Evolutionary conservation across 306 rosid genomes (phyloP).

Genomic region (Fragaria vesca): DNA sequence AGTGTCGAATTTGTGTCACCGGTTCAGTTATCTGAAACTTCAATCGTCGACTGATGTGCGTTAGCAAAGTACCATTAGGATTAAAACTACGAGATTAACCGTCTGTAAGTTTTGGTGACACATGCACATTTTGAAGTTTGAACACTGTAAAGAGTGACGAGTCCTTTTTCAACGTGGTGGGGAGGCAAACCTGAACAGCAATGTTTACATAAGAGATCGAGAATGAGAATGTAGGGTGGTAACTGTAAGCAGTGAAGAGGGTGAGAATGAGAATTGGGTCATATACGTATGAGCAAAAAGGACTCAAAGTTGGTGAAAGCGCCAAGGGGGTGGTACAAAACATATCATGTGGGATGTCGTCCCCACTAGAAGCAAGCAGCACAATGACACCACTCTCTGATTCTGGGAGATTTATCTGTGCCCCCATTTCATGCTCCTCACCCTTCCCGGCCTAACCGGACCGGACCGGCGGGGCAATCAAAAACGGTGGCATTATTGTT

Average conservation of each 20-base stretch:
- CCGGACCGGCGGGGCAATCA: neutral
- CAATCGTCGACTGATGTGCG: no score
- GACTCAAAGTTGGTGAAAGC: conserved; percentile 39
- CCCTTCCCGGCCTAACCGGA: neutral
- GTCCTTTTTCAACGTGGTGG: neutral
- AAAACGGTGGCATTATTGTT: neutral
- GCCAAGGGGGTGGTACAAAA: conserved; percentile 31
- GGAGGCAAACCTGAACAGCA: neutral
- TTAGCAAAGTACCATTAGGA: no score
- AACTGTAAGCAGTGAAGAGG: neutral
- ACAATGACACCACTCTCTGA: neutral
- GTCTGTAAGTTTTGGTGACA: no score
- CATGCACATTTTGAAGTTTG: no score
- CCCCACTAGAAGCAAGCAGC: conserved; percentile 34
- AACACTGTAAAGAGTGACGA: neutral
- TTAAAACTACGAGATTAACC: no score
- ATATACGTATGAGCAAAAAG: neutral
- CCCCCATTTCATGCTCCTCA: neutral
- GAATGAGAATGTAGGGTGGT: neutral
- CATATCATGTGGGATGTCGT: conserved; percentile 55
- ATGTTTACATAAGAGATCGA: neutral
- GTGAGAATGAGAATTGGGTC: neutral
- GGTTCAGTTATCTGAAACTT: no score
- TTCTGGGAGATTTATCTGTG: neutral
- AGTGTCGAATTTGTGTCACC: no score